Base-by-base conservation (phyloP, 805 yeast genomes). In the Candida patagonica region DNA sequence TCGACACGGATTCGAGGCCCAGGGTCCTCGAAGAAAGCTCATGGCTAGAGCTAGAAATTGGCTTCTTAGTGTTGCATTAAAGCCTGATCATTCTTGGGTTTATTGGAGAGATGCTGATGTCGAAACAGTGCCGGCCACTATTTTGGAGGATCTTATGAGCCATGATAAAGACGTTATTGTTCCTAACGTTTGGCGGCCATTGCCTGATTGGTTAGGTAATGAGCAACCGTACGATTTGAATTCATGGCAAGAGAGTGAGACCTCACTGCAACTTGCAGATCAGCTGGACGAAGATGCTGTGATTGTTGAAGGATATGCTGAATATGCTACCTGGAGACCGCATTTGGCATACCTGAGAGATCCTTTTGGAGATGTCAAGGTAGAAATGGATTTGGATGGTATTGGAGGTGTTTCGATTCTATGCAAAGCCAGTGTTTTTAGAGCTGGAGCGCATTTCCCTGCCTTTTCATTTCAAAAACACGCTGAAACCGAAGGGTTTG, bases 51-150 rank as follows among this genome's bases (percentile, higher is more conserved):
- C 97, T 5, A 72, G 98, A 59, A 89, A 89, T 61, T 89, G 97
- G 98, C 66, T 89, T 31, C 74, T 87, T 55, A 67, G 89, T 1
- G 92, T 81, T 6, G 94, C 96, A 1, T 60, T 89, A 34, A 81
- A 81, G 59, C 97, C 98, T 1, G 80, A 89, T 60, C 98, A 89
- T 58, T 80, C 95, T 2, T 88, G 89, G 83, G 96, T 89, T 8
- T 88, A 89, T 60, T 89, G 98, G 98, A 71, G 98, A 61, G 97
- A 89, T 66, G 96, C 94, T 9, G 97, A 89, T 60, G 95, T 89
- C n/a, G 95, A 89, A 60, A 80, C 89, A 0, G 80, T 83, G 21
- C 95, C 96, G 1, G 71, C 78, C 1, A 78, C 95, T 2, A 76
- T 89, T 45, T 63, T 89, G 47, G 95, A 89, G 61, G 97, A 89